Base-by-base conservation (phyloP, 805 yeast species). In the Komagataella pastoris region DNA sequence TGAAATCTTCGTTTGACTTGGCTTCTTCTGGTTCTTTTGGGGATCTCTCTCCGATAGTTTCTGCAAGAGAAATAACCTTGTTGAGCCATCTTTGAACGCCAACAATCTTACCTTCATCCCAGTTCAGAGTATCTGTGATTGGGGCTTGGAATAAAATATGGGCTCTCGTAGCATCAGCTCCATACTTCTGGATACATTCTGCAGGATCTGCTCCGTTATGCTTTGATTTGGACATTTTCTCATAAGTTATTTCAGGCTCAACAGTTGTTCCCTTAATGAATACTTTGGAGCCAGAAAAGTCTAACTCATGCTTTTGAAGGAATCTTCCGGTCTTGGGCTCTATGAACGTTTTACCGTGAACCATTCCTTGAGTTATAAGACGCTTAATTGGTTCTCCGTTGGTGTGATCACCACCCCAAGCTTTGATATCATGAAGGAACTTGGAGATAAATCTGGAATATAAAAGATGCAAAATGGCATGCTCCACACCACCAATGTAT, bases 211-310 rank as follows among this genome's bases (percentile, higher is more conserved):
- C 95, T 14, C 99, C 99, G 61, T 93, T 93, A 61, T 81, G 83
- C 61, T 93, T 93, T 0, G 97, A 90, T 66, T 93, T 93, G 1
- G 97, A 90, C 99, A 93, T 93, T 62, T 93, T 93, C 61, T 93
- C 98, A 61, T 65, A 88, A 0, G 87, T 69, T 1, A 86, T 63
- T 0, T 54, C 52, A 0, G 96, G 88, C 0, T 60, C 54, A 43
- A 63, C 59, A 1, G 83, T 85, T 0, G 83, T 71, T 0, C 64
- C 72, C 36, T 61, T 72, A 7, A 85, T 71, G 3, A 65, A 57
- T 2, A 84, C 83, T 2, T 63, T 64, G 0, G 56, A 58, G 0
- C 74, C 65, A 50, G 71, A 68, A 3, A 64, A 46, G 45, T 76
- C 82, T 10, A 87, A 63, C 58, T 93, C 97, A 1, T 83, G 81